Conservation (phyloP, 179 eudicot genomes). For the Silene noctiflora region DNA sequence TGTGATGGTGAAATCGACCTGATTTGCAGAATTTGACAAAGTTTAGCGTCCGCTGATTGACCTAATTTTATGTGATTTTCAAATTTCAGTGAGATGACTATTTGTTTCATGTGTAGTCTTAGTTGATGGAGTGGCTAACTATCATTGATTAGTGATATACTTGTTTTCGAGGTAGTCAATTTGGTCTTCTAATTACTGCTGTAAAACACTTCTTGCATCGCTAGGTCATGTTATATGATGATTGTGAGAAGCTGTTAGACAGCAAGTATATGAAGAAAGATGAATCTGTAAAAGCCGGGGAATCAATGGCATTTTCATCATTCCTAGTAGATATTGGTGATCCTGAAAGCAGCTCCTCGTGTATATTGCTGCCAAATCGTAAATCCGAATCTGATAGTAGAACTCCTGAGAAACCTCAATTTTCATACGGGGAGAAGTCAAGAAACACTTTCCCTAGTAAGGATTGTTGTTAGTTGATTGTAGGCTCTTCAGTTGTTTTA, state of each 20-base stretch:
- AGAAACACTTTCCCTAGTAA: conserved; percentile 28
- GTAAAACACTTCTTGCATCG: background rate
- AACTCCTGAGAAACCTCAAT: conserved; percentile 27
- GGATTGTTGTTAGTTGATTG: conserved; percentile 18
- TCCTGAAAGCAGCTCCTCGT: conserved; percentile 33
- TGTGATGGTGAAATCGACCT: background rate
- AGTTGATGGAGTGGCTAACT: background rate
- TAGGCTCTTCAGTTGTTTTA: background rate
- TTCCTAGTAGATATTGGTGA: conserved; percentile 79
- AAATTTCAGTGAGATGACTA: background rate
- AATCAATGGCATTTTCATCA: conserved; percentile 51
- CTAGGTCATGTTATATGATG: conserved; percentile 75
- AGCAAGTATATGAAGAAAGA: conserved; percentile 52
- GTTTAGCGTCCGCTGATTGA: background rate
- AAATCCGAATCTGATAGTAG: conserved; percentile 31
- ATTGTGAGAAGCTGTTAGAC: conserved; percentile 52
- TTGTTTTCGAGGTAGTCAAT: background rate
- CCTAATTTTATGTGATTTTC: background rate
- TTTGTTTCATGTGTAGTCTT: background rate
- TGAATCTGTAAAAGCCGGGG: conserved; percentile 56
- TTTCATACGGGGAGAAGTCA: conserved; percentile 26
- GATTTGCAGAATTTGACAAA: background rate
- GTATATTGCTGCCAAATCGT: conserved; percentile 21
- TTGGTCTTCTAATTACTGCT: background rate
- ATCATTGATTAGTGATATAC: background rate